Base-by-base conservation (phyloP, 331 rosid species). In the Pyrus hybrid region DNA sequence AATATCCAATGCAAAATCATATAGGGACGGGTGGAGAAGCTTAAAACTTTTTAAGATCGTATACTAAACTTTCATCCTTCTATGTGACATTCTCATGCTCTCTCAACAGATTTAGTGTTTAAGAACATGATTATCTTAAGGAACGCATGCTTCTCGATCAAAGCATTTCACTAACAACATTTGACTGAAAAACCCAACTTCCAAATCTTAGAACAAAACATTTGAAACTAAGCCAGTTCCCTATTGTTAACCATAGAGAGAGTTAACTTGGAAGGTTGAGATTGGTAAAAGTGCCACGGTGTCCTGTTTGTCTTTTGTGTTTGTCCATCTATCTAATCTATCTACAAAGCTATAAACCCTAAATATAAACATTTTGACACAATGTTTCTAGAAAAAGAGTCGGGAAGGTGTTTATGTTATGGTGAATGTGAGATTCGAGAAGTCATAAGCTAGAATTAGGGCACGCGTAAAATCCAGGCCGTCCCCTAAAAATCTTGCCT, bases 401-500 rank as follows among this genome's bases (percentile, higher is more conserved):
- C 57, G 57, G 2, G 4, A 51, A 51, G 21, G 20, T 51, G 45
- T 41, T 41, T 41, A 10, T 18, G 57, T 51, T 51, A 45, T 65
- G 35, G 43, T 41, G 58, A 63, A 13, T 8, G 75, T 53, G 82
- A 69, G 80, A 57, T 77, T 79, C 77, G 74, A 76, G 78, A 64
- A 60, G 73, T 68, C 28, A 51, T 29, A 51, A 6, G 78, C 64
- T 77, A 22, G 79, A 84, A 77, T 70, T 78, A 74, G 84, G 88
- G 86, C 85, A 83, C 81, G 93, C 88, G 80, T 80, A 84, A 87
- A 83, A 77, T 67, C 63, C 76, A 80, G 72, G 79, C 73, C 79
- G 78, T 76, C 81, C 89, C 84, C 63, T 33, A 62, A 67, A 18
- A 16, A 58, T 28, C 33, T 4, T 5, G 30, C 78, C 70, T 47